These are phyloP conservation scores for Acaromyces ingoldii DNA, from an alignment of 1,284 basidiomycete genomes.

Conservation along the genomic window DNA sequence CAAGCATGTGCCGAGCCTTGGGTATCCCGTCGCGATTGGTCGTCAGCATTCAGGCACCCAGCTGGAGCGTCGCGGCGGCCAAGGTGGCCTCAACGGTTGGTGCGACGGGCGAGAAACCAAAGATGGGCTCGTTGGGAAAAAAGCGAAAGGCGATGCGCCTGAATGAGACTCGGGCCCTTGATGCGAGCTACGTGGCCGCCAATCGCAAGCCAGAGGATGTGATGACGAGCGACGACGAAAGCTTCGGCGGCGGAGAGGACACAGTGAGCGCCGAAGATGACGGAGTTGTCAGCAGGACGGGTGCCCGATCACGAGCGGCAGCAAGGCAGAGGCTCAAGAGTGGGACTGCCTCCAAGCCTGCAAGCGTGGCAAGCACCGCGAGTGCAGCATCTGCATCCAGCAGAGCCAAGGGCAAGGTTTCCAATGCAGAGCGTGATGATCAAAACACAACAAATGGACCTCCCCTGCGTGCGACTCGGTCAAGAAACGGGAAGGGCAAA, in stretches of 20 bases:
- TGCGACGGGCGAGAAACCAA: conserved; percentile 26
- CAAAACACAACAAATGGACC: too few species aligned
- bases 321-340: not conserved
- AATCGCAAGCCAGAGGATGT: conserved; percentile 20
- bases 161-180: not conserved
- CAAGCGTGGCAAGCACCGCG: conserved; percentile 5
- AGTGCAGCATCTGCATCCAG: not conserved
- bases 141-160: not conserved
- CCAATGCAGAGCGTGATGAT: conserved; percentile 13
- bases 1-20: conserved; percentile 77
- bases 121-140: conserved; percentile 12
- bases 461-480: conserved; percentile 11
- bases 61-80: conserved; percentile 61
- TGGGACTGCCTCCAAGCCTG: conserved; percentile 2
- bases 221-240: conserved; percentile 28
- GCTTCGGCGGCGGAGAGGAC: too few species aligned
- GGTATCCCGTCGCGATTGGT: conserved; percentile 83
- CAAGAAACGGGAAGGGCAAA: not conserved
- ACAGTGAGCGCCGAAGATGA: too few species aligned
- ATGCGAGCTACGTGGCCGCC: not conserved
- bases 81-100: conserved; percentile 31
- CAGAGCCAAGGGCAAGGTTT: conserved; percentile 10
- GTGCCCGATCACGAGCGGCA: not conserved
- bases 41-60: conserved; percentile 81
- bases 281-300: too few species aligned